Conservation (phyloP, 768 basidiomycete species). For the Amanita rubescens region DNA sequence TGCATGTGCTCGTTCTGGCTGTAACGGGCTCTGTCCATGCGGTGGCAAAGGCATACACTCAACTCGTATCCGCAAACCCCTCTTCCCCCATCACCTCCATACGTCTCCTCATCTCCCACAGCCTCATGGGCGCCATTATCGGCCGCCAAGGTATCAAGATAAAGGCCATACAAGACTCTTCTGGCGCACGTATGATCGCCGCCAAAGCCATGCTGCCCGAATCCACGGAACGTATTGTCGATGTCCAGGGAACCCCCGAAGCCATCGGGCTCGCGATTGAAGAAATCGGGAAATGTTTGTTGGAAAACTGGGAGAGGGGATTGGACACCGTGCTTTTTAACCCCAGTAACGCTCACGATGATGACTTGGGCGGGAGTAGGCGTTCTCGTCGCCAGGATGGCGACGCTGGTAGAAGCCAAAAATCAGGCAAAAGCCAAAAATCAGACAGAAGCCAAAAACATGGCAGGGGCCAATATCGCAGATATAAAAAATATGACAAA, state of each 20-base stretch:
- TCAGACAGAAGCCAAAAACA: slow-evolving; percentile 36
- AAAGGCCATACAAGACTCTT: slow-evolving; percentile 95
- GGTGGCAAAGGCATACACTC: slow-evolving; percentile 81
- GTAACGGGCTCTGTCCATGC: slow-evolving; percentile 89
- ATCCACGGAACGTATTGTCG: slow-evolving; percentile 97
- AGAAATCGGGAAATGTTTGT: slow-evolving; percentile 91
- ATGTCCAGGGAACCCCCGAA: slow-evolving; percentile 91
- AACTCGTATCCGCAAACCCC: slow-evolving; percentile 79
- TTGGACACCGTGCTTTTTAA: slow-evolving; percentile 93
- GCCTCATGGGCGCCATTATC: slow-evolving; percentile 98
- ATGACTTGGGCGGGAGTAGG: slow-evolving; percentile 44
- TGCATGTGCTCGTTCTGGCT: slow-evolving; percentile 95
- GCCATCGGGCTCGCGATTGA: slow-evolving; percentile 89
- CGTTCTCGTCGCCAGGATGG: slow-evolving; percentile 65
- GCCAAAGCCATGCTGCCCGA: slow-evolving; percentile 99
- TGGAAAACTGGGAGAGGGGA: slow-evolving; percentile 96
- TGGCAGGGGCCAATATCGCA: too few relatives aligned
- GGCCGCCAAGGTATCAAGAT: slow-evolving; percentile 96
- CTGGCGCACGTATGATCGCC: slow-evolving; percentile 96
- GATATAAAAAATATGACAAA: too few relatives aligned
- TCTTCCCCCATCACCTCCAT: slow-evolving; percentile 80
- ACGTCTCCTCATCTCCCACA: slow-evolving; percentile 96
- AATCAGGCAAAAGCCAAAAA: slow-evolving; percentile 36
- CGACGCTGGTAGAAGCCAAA: slow-evolving; percentile 39
- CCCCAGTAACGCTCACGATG: slow-evolving; percentile 72